These are phyloP conservation scores for Gastrolobium bilobum DNA, from an alignment of 306 rosid genomes.

Conservation along the genomic window DNA sequence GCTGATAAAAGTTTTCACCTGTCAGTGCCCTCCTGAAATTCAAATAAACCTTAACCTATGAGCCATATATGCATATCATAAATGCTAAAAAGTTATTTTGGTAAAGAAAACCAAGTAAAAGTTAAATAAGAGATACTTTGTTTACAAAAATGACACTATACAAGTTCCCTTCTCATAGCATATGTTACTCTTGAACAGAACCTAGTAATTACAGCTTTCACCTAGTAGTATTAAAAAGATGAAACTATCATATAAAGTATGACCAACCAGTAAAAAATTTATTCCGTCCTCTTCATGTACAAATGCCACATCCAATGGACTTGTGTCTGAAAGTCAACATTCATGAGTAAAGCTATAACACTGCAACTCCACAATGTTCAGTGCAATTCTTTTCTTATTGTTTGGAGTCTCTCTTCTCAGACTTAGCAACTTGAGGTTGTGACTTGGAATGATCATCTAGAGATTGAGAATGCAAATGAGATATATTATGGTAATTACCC, in stretches of 20 bases:
- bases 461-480: constrained; percentile 36
- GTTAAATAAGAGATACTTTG: constrained; percentile 43
- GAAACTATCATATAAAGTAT: constrained; percentile 35
- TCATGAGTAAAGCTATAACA: constrained; percentile 14
- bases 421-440: constrained; percentile 47
- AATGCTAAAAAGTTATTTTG: background rate
- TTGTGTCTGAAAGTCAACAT: constrained; percentile 42
- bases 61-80: background rate
- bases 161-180: constrained; percentile 52
- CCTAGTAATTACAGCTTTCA: constrained; percentile 52
- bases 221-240: constrained; percentile 45
- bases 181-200: constrained; percentile 34
- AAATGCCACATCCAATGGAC: constrained; percentile 48
- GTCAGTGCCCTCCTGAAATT: background rate
- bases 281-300: constrained; percentile 54
- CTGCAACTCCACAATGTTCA: constrained; percentile 29
- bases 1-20: background rate
- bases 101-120: constrained; percentile 18
- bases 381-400: constrained; percentile 20
- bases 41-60: background rate
- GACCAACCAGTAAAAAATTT: constrained; percentile 24
- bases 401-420: constrained; percentile 6
- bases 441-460: constrained; percentile 54
- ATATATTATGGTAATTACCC: constrained; percentile 42
- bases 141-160: constrained; percentile 53